phyloP scores from a whole-genome alignment of 73 alveolate genomes.

The Blepharisma japonicum region DNA sequence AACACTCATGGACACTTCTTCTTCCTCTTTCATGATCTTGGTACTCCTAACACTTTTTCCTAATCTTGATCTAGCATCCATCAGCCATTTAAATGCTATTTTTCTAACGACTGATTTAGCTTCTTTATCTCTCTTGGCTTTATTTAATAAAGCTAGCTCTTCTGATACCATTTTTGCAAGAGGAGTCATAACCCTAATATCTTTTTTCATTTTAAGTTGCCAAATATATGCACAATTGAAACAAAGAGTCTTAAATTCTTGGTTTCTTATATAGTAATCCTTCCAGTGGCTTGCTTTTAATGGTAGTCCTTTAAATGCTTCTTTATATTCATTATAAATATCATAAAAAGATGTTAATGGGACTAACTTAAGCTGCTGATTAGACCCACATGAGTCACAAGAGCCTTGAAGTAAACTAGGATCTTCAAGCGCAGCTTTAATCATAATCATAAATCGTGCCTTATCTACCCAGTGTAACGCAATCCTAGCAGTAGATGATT shows the following conservation, averaged over 20 bases:
- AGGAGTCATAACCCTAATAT: not conserved
- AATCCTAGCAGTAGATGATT: not conserved
- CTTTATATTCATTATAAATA: conserved; percentile 49
- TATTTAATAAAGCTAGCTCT: not conserved
- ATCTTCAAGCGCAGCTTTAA: conserved; percentile 68
- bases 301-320: conserved; percentile 49
- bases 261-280: conserved; percentile 60
- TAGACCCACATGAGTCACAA: conserved; percentile 66
- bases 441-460: conserved; percentile 57
- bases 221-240: conserved; percentile 77
- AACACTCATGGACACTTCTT: too few relatives aligned
- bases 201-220: conserved; percentile 40
- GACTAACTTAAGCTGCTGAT: conserved; percentile 60
- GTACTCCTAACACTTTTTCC: too few relatives aligned
- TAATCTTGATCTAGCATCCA: too few relatives aligned
- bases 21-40: too few relatives aligned
- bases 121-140: not conserved
- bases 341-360: conserved; percentile 54
- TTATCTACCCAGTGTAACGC: conserved; percentile 66
- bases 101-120: too few relatives aligned
- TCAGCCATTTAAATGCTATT: too few relatives aligned
- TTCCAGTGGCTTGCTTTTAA: conserved; percentile 57
- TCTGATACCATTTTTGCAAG: not conserved
- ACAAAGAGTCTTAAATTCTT: conserved; percentile 67
- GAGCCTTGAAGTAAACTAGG: conserved; percentile 40